A percentile compares a stretch with the other conserved stretches of the same genome.
phyloP scores from a whole-genome alignment of 495 filamentous ascomycete species.

The Rostrohypoxylon terebratum region DNA sequence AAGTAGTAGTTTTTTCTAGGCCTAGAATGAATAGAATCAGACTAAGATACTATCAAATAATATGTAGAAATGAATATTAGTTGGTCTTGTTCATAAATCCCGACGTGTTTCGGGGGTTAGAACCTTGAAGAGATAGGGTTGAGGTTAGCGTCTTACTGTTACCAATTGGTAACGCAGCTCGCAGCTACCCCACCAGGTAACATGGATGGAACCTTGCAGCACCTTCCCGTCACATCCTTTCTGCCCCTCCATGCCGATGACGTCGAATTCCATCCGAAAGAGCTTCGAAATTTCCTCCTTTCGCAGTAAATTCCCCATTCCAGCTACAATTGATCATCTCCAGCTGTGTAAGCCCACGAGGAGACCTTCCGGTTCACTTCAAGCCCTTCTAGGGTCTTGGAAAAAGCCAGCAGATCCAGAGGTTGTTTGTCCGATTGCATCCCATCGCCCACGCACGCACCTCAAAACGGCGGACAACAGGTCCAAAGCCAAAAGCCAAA shows the following conservation, averaged over 20 bases:
- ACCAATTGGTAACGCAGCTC: slow-evolving; percentile 1
- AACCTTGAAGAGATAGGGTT: background rate
- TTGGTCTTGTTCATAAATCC: background rate
- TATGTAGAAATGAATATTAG: background rate
- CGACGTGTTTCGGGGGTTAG: background rate
- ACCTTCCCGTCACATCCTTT: slow-evolving; percentile 6
- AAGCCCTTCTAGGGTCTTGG: background rate
- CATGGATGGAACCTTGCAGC: background rate
- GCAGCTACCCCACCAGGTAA: background rate
- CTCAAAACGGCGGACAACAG: background rate
- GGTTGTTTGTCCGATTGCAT: background rate
- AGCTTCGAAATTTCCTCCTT: background rate
- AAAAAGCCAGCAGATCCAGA: too few relatives aligned
- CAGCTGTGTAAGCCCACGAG: background rate
- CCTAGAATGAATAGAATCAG: background rate
- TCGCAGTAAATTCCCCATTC: background rate
- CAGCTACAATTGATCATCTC: background rate
- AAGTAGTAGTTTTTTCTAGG: background rate
- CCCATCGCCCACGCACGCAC: slow-evolving; percentile 9
- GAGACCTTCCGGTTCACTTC: background rate
- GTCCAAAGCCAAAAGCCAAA: background rate
- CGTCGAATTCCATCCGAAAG: slow-evolving; percentile 20
- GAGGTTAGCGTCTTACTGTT: background rate
- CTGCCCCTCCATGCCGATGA: slow-evolving; percentile 36
- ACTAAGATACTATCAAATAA: background rate